These are phyloP conservation scores for Nannochloropsis granulata DNA, from an alignment of 108 stramenopile species.

Conservation along the genomic window DNA sequence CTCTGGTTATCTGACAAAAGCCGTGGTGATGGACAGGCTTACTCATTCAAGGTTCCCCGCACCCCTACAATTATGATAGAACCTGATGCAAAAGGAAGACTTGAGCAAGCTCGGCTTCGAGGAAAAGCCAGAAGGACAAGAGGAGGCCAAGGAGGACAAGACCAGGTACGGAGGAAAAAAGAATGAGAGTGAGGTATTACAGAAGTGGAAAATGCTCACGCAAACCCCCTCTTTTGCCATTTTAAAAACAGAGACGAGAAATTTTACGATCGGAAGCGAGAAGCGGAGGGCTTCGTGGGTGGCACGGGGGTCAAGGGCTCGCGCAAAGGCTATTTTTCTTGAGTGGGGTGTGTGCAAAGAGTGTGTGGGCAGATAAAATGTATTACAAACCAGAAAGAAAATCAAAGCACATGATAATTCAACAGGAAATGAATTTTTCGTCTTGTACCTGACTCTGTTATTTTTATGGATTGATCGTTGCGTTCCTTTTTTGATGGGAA, in stretches of 20 bases:
- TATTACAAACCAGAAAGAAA: no score
- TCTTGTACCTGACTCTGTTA: no score
- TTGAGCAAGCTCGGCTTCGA: background rate
- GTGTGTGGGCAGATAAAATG: no score
- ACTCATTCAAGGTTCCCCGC: background rate
- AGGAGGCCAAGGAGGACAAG: background rate
- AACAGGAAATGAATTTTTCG: no score
- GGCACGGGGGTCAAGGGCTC: background rate
- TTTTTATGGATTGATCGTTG: no score
- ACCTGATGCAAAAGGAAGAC: background rate
- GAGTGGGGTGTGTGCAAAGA: background rate
- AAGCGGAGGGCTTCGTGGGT: background rate
- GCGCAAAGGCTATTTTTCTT: background rate
- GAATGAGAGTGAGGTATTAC: background rate
- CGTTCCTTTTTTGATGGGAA: no score
- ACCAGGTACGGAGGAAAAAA: background rate
- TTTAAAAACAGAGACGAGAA: background rate
- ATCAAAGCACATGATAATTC: no score
- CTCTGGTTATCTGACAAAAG: background rate
- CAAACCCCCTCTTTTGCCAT: background rate
- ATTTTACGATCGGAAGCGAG: background rate
- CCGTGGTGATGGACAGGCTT: background rate
- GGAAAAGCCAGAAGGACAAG: background rate
- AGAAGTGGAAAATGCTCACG: background rate
- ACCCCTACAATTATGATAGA: background rate